Evolutionary conservation across 2,329 filamentous ascomycete species (phyloP), one percentile per base, ranked within the genome.

Genomic region (Microdochium nivale): DNA sequence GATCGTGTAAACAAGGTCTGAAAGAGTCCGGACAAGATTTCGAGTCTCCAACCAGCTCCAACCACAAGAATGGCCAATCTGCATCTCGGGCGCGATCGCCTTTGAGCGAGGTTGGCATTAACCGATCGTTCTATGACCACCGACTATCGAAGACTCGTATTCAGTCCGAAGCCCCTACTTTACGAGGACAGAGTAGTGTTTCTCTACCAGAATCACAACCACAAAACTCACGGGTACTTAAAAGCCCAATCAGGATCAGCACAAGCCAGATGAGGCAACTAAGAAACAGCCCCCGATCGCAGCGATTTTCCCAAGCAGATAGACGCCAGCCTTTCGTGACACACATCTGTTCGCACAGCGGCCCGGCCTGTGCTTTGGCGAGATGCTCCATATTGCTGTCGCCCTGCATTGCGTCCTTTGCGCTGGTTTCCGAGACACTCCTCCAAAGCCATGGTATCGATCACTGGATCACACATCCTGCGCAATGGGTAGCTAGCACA

Each of bases 361-460:
- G 63, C 3, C 43, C 56, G 0, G 51, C 61, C 9, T 80, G 77
- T 53, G 59, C 62, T 1, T 58, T 80, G 23, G 56, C 60, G 0
- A 63, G 61, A 16, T 65, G 56, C 33, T 59, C 62, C 0, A 56
- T 80, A 30, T 54, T 80, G 1, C 59, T 79, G 2, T 66, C 73
- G 0, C 70, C 71, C 0, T 71, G 67, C 49, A 67, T 78, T 16
- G 59, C 71, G 13, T 52, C 59, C 2, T 65, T 65, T 10, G 64
- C 64, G 0, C 64, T 63, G 56, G 59, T 74, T 5, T 66, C 66
- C 0, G 65, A 70, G 1, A 60, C 65, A 23, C 59, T 79, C 0
- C 61, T 79, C 1, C 53, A 56, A 1, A 59, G 58, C 0, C 78
- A 80, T 43, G 75, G 75, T 1, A 61, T 78, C 35, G 32, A 7